Percentiles rank a stretch among this genome's conserved stretches.
Conservation (phyloP, 2,329 filamentous ascomycete genomes). For the Clonostachys rhizophaga region DNA sequence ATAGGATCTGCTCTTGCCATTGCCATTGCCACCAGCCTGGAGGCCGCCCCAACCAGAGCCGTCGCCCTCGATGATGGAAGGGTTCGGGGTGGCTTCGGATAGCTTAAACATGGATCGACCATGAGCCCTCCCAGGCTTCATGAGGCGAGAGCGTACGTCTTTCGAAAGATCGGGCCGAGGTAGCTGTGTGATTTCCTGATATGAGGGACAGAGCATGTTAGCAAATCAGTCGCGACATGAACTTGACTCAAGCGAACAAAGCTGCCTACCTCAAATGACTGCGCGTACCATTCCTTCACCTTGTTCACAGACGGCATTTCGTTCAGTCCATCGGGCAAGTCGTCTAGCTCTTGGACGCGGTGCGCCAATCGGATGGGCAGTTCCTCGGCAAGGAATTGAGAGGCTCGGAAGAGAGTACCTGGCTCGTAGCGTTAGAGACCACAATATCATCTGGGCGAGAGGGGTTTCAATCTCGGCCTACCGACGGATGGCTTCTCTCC, state of each 20-base stretch:
- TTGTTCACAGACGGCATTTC: slow-evolving; percentile 96
- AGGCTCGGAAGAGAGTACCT: slow-evolving; percentile 93
- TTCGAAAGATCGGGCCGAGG: slow-evolving; percentile 70
- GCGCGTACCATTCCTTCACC: slow-evolving; percentile 97
- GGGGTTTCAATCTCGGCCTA: slow-evolving; percentile 36
- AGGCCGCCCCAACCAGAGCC: slow-evolving; percentile 54
- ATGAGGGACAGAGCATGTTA: background rate
- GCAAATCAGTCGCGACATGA: background rate
- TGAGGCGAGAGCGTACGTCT: slow-evolving; percentile 75
- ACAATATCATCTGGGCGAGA: background rate
- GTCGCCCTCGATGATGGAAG: slow-evolving; percentile 80
- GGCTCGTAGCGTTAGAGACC: background rate
- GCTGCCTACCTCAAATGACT: slow-evolving; percentile 87
- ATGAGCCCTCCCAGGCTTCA: slow-evolving; percentile 54
- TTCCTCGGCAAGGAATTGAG: slow-evolving; percentile 97
- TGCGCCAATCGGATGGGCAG: slow-evolving; percentile 94
- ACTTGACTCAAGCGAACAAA: background rate
- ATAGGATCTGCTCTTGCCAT: slow-evolving; percentile 36
- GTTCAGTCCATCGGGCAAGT: slow-evolving; percentile 90
- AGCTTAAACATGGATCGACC: slow-evolving; percentile 63
- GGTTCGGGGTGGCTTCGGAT: slow-evolving; percentile 82
- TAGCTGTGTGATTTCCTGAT: slow-evolving; percentile 84
- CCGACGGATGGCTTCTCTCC: slow-evolving; percentile 89
- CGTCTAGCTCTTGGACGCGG: slow-evolving; percentile 88
- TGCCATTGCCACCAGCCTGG: slow-evolving; percentile 41